These are phyloP conservation scores for Rosellinia necatrix DNA, from an alignment of 2,329 filamentous ascomycete genomes.

Conservation along the genomic window DNA sequence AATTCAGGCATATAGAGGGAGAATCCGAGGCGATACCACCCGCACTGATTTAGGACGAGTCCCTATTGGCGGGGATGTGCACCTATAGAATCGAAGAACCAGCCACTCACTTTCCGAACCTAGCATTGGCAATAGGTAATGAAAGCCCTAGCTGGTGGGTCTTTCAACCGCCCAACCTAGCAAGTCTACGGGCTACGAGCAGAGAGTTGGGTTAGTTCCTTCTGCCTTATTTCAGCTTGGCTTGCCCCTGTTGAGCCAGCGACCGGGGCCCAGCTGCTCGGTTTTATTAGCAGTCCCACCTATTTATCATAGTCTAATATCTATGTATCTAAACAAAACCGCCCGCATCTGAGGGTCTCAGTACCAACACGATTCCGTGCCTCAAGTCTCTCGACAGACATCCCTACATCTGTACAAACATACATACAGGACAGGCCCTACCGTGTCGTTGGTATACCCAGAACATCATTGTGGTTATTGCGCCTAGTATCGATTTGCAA, in stretches of 20 bases:
- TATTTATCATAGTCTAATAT: conserved; percentile 3
- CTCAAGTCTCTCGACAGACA: conserved; percentile 7
- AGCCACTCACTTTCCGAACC: conserved; percentile 19
- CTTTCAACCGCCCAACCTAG: conserved; percentile 1
- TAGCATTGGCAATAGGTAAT: conserved; percentile 4
- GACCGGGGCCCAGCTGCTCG: conserved; percentile 15
- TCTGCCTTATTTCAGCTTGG: conserved; percentile 18
- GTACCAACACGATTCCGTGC: conserved; percentile 1
- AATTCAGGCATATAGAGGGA: not conserved
- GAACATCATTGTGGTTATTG: conserved; percentile 9
- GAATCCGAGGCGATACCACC: no score
- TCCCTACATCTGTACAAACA: no score
- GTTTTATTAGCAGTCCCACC: conserved; percentile 11
- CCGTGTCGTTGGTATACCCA: conserved; percentile 15
- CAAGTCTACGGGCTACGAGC: no score
- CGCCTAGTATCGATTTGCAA: conserved; percentile 23
- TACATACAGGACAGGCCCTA: no score
- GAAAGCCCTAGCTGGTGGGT: conserved; percentile 9
- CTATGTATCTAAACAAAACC: conserved; percentile 26
- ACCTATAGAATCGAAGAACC: conserved; percentile 7
- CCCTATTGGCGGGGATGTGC: no score
- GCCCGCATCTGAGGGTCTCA: conserved; percentile 9
- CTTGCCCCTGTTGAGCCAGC: not conserved
- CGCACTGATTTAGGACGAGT: no score
- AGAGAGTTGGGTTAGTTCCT: not conserved